Evolutionary conservation across 345 rosid species (phyloP).

Genomic region (Lepidium didymum): DNA sequence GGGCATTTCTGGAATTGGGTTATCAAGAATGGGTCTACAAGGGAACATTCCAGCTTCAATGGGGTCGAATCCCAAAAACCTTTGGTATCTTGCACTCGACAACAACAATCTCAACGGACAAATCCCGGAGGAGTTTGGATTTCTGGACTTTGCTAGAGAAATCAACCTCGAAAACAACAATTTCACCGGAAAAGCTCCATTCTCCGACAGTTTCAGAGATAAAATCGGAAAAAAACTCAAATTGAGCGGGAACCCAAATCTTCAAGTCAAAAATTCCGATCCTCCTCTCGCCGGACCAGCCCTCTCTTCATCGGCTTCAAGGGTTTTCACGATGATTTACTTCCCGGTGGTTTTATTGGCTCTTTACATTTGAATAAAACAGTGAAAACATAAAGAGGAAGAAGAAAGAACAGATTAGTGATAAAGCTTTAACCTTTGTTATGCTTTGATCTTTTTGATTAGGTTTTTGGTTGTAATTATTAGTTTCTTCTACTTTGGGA

Average conservation of each 20-base stretch:
- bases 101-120: slow-evolving; percentile 50
- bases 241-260: slow-evolving; percentile 41
- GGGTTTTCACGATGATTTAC: background rate
- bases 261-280: background rate
- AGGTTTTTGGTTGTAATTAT: slow-evolving; percentile 18
- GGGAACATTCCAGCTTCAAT: slow-evolving; percentile 54
- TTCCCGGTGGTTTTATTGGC: background rate
- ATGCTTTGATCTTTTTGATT: background rate
- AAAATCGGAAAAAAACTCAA: slow-evolving; percentile 42
- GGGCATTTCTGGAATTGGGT: slow-evolving; percentile 46
- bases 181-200: slow-evolving; percentile 47
- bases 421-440: background rate
- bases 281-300: slow-evolving; percentile 6
- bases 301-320: slow-evolving; percentile 3
- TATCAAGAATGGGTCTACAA: slow-evolving; percentile 42
- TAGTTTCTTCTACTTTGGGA: background rate
- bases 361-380: slow-evolving; percentile 1
- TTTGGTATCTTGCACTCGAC: slow-evolving; percentile 47
- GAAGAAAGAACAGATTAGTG: background rate
- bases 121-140: slow-evolving; percentile 46
- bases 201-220: slow-evolving; percentile 36
- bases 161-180: slow-evolving; percentile 66
- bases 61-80: slow-evolving; percentile 36
- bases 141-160: slow-evolving; percentile 33
- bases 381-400: background rate